These are phyloP conservation scores for Hyaloperonospora arabidopsidis DNA, from an alignment of 352 stramenopile species.

Conservation along the genomic window DNA sequence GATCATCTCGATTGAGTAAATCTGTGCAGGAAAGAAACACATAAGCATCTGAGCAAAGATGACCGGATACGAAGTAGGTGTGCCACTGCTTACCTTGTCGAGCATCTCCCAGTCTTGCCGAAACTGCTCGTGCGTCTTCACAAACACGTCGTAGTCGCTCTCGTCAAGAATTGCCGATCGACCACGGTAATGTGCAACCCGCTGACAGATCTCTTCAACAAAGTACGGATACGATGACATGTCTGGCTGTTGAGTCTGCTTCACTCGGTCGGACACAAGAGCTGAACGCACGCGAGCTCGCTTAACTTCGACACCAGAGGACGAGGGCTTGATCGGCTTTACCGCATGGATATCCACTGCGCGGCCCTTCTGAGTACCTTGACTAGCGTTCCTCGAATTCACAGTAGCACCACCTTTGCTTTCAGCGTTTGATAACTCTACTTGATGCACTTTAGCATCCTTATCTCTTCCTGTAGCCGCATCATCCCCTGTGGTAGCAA, in stretches of 20 bases:
- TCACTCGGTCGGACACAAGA: slow-evolving; percentile 30
- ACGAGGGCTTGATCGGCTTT: slow-evolving; percentile 18
- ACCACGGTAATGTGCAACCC: slow-evolving; percentile 35
- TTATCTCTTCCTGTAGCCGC: slow-evolving; percentile 3
- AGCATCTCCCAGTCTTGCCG: slow-evolving; percentile 53
- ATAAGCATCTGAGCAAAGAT: neutral
- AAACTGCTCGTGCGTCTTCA: slow-evolving; percentile 42
- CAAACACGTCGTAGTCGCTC: slow-evolving; percentile 50
- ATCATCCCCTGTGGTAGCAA: neutral
- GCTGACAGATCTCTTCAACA: slow-evolving; percentile 51
- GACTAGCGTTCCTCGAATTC: neutral
- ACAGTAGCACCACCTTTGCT: neutral
- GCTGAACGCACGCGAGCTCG: slow-evolving; percentile 34
- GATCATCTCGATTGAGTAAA: slow-evolving; percentile 45
- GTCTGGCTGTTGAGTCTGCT: slow-evolving; percentile 33
- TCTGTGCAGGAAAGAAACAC: slow-evolving; percentile 15
- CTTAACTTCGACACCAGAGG: slow-evolving; percentile 29
- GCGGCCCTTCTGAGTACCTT: slow-evolving; percentile 2
- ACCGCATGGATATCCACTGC: slow-evolving; percentile 11
- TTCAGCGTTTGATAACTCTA: neutral
- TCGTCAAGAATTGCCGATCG: slow-evolving; percentile 56
- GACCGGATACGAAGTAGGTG: neutral
- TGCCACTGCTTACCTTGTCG: slow-evolving; percentile 39
- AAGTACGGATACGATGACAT: slow-evolving; percentile 42
- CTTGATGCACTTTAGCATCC: slow-evolving; percentile 4